Percentiles rank a stretch among this genome's conserved stretches.
phyloP scores from a whole-genome alignment of 2,329 filamentous ascomycete genomes.

The Calonectria montana region DNA sequence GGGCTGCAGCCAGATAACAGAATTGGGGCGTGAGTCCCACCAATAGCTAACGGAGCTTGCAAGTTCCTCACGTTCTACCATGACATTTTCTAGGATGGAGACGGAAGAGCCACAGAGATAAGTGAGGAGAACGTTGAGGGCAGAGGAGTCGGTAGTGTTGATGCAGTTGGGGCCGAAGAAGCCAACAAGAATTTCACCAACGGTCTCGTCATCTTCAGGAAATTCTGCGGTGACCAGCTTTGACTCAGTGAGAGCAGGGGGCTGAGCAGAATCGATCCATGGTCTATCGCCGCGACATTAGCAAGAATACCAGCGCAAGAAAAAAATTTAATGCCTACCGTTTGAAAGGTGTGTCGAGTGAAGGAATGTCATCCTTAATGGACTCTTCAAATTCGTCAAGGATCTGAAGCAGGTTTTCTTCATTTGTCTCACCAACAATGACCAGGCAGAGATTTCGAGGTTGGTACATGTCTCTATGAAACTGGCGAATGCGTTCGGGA shows the following conservation, averaged over 20 bases:
- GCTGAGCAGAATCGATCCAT: constrained; percentile 89
- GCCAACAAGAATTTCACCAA: constrained; percentile 85
- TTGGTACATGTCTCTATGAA: constrained; percentile 97
- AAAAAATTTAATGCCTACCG: constrained; percentile 53
- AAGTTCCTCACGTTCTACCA: constrained; percentile 94
- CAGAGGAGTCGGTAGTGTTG: constrained; percentile 74
- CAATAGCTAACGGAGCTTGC: constrained; percentile 86
- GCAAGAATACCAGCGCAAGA: not conserved
- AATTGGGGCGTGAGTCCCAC: constrained; percentile 82
- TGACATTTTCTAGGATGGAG: constrained; percentile 87
- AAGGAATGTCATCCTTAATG: constrained; percentile 84
- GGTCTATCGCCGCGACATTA: constrained; percentile 58
- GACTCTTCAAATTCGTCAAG: constrained; percentile 90
- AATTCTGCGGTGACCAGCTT: constrained; percentile 86
- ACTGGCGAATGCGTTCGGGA: constrained; percentile 90
- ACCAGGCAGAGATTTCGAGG: constrained; percentile 94
- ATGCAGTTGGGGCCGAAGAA: constrained; percentile 89
- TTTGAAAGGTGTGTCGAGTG: constrained; percentile 79
- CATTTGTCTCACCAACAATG: constrained; percentile 91
- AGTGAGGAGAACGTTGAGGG: constrained; percentile 81
- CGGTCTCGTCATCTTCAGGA: constrained; percentile 95
- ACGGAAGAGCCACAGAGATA: constrained; percentile 96
- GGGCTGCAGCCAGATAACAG: constrained; percentile 86
- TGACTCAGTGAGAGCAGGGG: constrained; percentile 78
- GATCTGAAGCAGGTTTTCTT: constrained; percentile 81